Conservation (phyloP, 2,329 filamentous ascomycete species). For the Coniochaeta hoffmannii region DNA sequence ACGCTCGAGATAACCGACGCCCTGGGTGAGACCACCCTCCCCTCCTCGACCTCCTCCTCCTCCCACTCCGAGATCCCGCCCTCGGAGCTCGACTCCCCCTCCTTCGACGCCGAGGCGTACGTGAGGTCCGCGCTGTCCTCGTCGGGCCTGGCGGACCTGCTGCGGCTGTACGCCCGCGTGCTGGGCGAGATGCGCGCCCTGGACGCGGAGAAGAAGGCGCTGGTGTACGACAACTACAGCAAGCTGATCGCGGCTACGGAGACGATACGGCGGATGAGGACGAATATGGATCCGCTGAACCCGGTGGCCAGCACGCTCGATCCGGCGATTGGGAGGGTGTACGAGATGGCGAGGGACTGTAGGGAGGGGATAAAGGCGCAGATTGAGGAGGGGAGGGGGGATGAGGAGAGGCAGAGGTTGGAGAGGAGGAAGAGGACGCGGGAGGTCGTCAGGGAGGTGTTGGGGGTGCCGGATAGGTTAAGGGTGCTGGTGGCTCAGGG, state of each 20-base stretch:
- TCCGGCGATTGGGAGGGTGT: constrained; percentile 68
- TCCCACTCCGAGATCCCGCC: constrained; percentile 48
- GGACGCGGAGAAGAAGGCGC: constrained; percentile 90
- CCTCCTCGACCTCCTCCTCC: constrained; percentile 25
- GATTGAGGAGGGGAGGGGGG: constrained; percentile 34
- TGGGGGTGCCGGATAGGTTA: constrained; percentile 54
- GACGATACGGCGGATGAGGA: constrained; percentile 76
- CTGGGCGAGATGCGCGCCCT: constrained; percentile 79
- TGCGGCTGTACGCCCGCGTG: constrained; percentile 63
- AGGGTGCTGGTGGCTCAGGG: constrained; percentile 51
- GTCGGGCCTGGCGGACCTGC: constrained; percentile 58
- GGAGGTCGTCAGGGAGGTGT: constrained; percentile 54
- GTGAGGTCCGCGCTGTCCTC: constrained; percentile 54
- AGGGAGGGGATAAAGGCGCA: constrained; percentile 40
- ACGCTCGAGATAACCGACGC: constrained; percentile 36
- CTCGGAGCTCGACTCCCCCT: constrained; percentile 64
- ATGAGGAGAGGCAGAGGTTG: constrained; percentile 23
- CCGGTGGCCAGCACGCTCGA: constrained; percentile 67
- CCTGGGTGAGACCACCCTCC: constrained; percentile 16
- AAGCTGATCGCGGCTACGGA: constrained; percentile 96
- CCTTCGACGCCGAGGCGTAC: constrained; percentile 67
- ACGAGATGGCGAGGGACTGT: constrained; percentile 51
- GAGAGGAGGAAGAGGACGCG: constrained; percentile 33
- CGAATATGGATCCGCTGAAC: constrained; percentile 72
- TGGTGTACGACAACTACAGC: constrained; percentile 98